These are phyloP conservation scores for Sclerotinia spermophila DNA, from an alignment of 2,329 filamentous ascomycete genomes.

Conservation along the genomic window DNA sequence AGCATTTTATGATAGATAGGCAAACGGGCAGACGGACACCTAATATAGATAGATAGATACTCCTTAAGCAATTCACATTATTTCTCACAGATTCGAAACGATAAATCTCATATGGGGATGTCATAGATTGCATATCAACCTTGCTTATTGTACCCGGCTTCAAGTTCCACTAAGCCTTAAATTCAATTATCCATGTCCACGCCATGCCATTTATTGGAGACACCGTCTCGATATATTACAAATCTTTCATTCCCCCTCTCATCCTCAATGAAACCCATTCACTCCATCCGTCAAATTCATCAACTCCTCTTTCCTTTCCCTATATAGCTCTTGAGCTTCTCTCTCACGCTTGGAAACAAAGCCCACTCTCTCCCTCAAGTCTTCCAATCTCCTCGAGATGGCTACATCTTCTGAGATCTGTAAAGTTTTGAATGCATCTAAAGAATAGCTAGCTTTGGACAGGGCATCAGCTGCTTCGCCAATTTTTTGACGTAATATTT, in stretches of 20 bases:
- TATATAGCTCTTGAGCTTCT: slow-evolving; percentile 85
- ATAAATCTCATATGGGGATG: background rate
- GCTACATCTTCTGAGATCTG: slow-evolving; percentile 77
- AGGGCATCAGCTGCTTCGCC: slow-evolving; percentile 69
- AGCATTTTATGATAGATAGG: background rate
- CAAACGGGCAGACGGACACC: background rate
- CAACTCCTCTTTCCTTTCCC: slow-evolving; percentile 73
- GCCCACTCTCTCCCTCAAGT: slow-evolving; percentile 75
- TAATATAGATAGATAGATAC: background rate
- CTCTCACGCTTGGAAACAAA: slow-evolving; percentile 78
- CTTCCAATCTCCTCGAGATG: slow-evolving; percentile 66
- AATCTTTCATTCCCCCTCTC: background rate
- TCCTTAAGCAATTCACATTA: background rate
- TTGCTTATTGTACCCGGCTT: background rate
- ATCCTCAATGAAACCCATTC: slow-evolving; percentile 20
- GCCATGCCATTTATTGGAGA: background rate
- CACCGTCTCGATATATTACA: slow-evolving; percentile 10
- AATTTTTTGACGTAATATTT: slow-evolving; percentile 76
- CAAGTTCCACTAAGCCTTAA: background rate
- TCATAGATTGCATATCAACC: slow-evolving; percentile 1
- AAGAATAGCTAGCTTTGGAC: slow-evolving; percentile 66
- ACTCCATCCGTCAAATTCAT: slow-evolving; percentile 49
- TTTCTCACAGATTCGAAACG: background rate
- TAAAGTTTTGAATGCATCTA: slow-evolving; percentile 71
- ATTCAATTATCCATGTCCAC: background rate